These are phyloP conservation scores for Acanthamoeba royreba DNA, from an alignment of 208 protist species.

Conservation along the genomic window DNA sequence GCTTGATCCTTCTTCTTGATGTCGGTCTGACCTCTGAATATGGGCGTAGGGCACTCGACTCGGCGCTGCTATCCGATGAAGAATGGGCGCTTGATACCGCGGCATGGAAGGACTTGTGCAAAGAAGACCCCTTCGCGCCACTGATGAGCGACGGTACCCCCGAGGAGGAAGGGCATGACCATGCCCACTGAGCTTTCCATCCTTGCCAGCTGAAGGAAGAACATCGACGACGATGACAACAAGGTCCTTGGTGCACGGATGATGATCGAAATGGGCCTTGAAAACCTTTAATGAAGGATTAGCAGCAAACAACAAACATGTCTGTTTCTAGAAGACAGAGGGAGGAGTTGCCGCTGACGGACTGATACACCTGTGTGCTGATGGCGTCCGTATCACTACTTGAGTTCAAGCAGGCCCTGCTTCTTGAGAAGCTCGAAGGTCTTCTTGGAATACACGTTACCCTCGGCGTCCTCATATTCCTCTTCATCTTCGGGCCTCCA, in stretches of 20 bases:
- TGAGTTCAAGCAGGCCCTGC: conserved; percentile 84
- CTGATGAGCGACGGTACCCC: not conserved
- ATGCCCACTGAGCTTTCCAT: too few relatives aligned
- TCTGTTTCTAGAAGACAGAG: too few relatives aligned
- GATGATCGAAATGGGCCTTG: too few relatives aligned
- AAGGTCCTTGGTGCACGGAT: too few relatives aligned
- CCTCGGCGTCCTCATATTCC: conserved; percentile 87
- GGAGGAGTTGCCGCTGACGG: too few relatives aligned
- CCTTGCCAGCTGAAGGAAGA: too few relatives aligned
- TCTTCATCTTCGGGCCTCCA: conserved; percentile 81
- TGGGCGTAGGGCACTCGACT: conserved; percentile 25
- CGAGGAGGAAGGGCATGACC: too few relatives aligned
- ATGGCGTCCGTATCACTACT: too few relatives aligned
- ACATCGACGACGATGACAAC: too few relatives aligned
- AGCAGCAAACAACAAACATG: too few relatives aligned
- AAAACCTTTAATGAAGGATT: too few relatives aligned
- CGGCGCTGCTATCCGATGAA: conserved; percentile 66
- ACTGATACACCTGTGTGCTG: too few relatives aligned
- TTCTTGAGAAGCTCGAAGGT: conserved; percentile 82
- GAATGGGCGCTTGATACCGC: conserved; percentile 52
- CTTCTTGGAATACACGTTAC: conserved; percentile 87
- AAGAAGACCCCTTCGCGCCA: not conserved
- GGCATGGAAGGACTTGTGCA: conserved; percentile 32
- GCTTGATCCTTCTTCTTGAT: not conserved
- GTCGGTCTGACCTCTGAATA: not conserved